Conservation (phyloP, 306 rosid species). For the Boehmeria nivea region DNA sequence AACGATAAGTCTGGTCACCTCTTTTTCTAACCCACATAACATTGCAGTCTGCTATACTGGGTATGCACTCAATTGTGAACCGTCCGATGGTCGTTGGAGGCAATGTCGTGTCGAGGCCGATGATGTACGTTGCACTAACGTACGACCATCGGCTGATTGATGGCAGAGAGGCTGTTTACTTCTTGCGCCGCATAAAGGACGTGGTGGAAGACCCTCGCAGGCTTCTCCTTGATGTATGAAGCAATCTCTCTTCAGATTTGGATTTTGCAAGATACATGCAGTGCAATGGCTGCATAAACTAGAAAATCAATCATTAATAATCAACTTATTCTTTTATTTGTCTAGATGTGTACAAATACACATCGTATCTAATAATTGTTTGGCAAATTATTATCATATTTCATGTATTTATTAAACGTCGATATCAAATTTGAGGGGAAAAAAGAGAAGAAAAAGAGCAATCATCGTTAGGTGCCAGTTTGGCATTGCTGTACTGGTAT, state of each 20-base stretch:
- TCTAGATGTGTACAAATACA: no score
- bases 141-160: slow-evolving; percentile 48
- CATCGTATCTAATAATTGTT: no score
- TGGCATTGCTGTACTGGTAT: no score
- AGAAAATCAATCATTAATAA: no score
- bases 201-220: slow-evolving; percentile 55
- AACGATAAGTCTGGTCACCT: not conserved
- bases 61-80: slow-evolving; percentile 46
- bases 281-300: no score
- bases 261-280: slow-evolving; percentile 10
- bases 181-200: slow-evolving; percentile 45
- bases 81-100: slow-evolving; percentile 52
- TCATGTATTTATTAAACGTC: no score
- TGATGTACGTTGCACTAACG: slow-evolving; percentile 50
- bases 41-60: slow-evolving; percentile 45
- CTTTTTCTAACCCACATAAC: not conserved
- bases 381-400: slow-evolving; percentile 2
- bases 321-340: no score
- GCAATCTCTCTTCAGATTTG: not conserved
- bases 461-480: no score
- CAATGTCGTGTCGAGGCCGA: slow-evolving; percentile 37
- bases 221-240: slow-evolving; percentile 42
- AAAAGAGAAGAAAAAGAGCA: no score
- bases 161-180: slow-evolving; percentile 47
- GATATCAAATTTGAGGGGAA: no score